Conservation (phyloP, 495 filamentous ascomycete genomes). For the Poronia punctata region DNA sequence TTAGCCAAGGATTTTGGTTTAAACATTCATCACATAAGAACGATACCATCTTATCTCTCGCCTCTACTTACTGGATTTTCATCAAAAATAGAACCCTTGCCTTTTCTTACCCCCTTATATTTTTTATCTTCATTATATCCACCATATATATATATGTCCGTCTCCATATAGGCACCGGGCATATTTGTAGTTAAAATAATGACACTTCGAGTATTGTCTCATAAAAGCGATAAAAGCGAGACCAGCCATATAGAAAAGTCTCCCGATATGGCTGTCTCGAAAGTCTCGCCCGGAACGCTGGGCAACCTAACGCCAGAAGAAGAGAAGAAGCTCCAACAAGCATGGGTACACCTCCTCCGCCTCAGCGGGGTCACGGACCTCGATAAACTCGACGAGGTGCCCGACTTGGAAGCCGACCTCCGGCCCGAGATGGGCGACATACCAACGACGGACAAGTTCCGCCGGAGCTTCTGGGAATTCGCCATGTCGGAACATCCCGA, state of each 20-base stretch:
- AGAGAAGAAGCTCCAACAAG: slow-evolving; percentile 13
- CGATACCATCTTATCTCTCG: too few relatives aligned
- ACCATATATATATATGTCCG: too few relatives aligned
- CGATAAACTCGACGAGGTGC: neutral
- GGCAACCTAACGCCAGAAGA: slow-evolving; percentile 13
- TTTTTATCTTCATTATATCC: too few relatives aligned
- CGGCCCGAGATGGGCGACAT: neutral
- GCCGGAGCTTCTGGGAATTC: slow-evolving; percentile 6
- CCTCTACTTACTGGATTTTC: too few relatives aligned
- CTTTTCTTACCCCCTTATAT: too few relatives aligned
- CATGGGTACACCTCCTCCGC: slow-evolving; percentile 19
- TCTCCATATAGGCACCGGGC: too few relatives aligned
- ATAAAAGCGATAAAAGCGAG: neutral
- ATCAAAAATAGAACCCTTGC: too few relatives aligned
- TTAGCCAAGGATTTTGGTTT: too few relatives aligned
- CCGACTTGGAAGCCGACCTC: neutral
- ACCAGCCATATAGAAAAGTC: neutral
- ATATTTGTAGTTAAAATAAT: too few relatives aligned
- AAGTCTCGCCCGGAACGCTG: slow-evolving; percentile 3
- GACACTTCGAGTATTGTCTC: too few relatives aligned
- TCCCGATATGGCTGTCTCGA: slow-evolving; percentile 4
- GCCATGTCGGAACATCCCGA: slow-evolving; percentile 5
- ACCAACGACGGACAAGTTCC: slow-evolving; percentile 2
- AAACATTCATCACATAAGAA: too few relatives aligned
- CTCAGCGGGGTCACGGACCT: slow-evolving; percentile 10